A percentile compares a stretch with the other conserved stretches of the same genome.
Evolutionary conservation across 2,329 filamentous ascomycete genomes (phyloP).

Genomic region (Epichloe bromicola): DNA sequence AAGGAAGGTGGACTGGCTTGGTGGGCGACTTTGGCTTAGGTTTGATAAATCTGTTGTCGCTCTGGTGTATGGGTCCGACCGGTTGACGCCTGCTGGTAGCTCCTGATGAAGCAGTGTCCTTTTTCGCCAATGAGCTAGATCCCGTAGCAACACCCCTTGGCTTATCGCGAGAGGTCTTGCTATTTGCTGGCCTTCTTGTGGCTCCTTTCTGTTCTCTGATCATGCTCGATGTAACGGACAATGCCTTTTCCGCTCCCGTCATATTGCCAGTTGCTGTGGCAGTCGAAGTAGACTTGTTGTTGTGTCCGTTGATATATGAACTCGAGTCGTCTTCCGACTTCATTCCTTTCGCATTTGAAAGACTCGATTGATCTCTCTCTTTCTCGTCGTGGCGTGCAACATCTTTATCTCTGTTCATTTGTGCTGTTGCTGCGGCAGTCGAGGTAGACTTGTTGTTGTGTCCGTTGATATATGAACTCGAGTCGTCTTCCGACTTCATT

Average conservation of each 20-base stretch:
- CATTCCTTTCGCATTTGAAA: not conserved
- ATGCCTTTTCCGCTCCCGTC: not conserved
- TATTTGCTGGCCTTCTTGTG: not conserved
- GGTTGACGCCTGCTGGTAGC: constrained; percentile 30
- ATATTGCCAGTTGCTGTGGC: not conserved
- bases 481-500: not conserved
- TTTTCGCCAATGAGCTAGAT: constrained; percentile 3
- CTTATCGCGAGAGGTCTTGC: not conserved
- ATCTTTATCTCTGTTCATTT: not conserved
- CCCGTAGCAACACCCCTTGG: constrained; percentile 6
- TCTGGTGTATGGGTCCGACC: constrained; percentile 24
- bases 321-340: not conserved
- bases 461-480: not conserved
- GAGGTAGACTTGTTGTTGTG: not conserved
- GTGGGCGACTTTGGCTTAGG: constrained; percentile 57
- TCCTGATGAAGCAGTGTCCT: constrained; percentile 20
- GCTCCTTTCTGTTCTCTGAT: not conserved
- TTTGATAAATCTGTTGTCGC: constrained; percentile 36
- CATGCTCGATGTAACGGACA: not conserved
- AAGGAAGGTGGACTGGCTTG: constrained; percentile 50
- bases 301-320: not conserved
- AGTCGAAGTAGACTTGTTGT: not conserved
- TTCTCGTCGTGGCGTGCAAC: not conserved
- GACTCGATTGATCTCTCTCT: not conserved
- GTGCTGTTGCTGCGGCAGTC: not conserved